A percentile compares a stretch with the other conserved stretches of the same genome.
These are phyloP conservation scores for Pseudogymnoascus verrucosus DNA, from an alignment of 2,329 filamentous ascomycete genomes.

Conservation along the genomic window DNA sequence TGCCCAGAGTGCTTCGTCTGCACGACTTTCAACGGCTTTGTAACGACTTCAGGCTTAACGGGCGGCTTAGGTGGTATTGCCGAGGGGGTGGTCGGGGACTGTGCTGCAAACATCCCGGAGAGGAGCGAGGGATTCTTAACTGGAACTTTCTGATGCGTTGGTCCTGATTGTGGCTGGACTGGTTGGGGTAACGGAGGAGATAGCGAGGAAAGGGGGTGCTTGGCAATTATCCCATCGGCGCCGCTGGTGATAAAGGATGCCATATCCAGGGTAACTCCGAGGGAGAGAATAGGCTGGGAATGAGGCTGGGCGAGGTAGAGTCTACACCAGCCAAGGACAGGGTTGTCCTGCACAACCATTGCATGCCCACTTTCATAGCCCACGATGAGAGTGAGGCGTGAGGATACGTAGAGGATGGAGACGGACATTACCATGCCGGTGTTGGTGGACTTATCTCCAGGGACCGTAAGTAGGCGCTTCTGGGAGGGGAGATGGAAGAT, in stretches of 20 bases:
- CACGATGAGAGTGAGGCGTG: constrained; percentile 54
- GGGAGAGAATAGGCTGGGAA: constrained; percentile 72
- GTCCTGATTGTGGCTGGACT: not conserved
- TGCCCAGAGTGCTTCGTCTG: constrained; percentile 89
- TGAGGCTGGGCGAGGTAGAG: constrained; percentile 62
- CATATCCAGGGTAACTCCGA: constrained; percentile 44
- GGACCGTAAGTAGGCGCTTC: constrained; percentile 53
- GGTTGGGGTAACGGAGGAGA: not conserved
- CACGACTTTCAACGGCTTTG: constrained; percentile 45
- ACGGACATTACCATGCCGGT: constrained; percentile 88
- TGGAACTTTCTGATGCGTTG: not conserved
- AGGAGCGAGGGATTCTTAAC: not conserved
- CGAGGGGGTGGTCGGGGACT: not conserved
- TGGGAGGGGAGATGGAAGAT: constrained; percentile 77
- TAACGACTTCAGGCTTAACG: constrained; percentile 15
- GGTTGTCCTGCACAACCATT: constrained; percentile 44
- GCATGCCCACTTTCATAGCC: constrained; percentile 83
- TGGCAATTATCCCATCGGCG: constrained; percentile 71
- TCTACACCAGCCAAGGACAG: constrained; percentile 37
- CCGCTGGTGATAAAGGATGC: constrained; percentile 65
- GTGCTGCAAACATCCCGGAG: not conserved
- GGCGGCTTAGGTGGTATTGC: not conserved
- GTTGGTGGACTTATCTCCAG: constrained; percentile 35
- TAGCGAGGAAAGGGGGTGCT: constrained; percentile 55
- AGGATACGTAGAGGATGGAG: constrained; percentile 44